phyloP scores from a whole-genome alignment of 2,329 filamentous ascomycete genomes.

The Nemania sp. region DNA sequence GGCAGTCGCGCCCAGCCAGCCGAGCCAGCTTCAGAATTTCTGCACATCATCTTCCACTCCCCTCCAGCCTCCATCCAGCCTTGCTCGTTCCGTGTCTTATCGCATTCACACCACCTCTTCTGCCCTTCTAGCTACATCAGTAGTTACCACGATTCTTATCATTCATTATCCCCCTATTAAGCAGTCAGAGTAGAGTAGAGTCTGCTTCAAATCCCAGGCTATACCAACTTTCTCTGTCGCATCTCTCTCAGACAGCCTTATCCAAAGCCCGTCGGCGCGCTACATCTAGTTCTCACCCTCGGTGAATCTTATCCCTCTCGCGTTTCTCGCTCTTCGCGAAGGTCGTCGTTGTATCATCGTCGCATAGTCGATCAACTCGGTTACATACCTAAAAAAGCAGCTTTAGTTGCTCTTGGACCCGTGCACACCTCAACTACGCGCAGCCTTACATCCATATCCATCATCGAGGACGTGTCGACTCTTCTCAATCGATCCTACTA shows the following conservation, averaged over 20 bases:
- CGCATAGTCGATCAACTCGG: neutral
- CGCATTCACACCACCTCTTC: conserved; percentile 10
- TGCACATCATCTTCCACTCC: conserved; percentile 24
- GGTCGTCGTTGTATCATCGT: neutral
- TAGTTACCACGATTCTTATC: conserved; percentile 4
- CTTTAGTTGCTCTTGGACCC: neutral
- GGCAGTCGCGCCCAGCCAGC: conserved; percentile 24
- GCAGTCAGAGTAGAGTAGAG: too few species aligned
- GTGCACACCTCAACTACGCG: conserved; percentile 5
- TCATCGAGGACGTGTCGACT: conserved; percentile 2
- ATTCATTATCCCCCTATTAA: too few species aligned
- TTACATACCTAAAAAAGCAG: neutral
- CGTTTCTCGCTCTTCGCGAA: neutral
- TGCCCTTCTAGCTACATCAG: neutral
- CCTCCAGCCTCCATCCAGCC: conserved; percentile 30
- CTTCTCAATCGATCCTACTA: neutral
- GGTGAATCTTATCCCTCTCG: neutral
- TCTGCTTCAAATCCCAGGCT: neutral
- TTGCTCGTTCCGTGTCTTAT: conserved; percentile 11
- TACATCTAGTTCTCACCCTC: conserved; percentile 6
- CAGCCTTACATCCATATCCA: neutral
- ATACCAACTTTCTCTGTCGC: conserved; percentile 16
- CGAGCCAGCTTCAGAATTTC: conserved; percentile 37
- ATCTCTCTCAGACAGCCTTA: conserved; percentile 5
- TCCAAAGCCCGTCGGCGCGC: conserved; percentile 1